phyloP scores from a whole-genome alignment of 768 basidiomycete genomes.

The Boletus tomentosulus region DNA sequence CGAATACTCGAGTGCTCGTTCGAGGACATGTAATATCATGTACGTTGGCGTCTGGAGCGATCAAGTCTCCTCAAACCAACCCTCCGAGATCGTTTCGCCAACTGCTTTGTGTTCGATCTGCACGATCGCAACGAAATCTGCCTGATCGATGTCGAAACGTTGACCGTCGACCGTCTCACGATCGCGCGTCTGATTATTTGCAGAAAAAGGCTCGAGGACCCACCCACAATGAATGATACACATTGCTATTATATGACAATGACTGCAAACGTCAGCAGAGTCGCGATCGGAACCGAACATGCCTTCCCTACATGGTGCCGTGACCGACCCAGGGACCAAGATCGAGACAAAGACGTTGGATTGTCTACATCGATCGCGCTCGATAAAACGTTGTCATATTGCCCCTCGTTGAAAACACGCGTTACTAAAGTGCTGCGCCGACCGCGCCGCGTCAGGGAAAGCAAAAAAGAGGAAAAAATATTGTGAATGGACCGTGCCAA shows the following conservation, averaged over 20 bases:
- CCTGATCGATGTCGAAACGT: background rate
- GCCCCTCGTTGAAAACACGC: conserved; percentile 28
- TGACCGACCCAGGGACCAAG: conserved; percentile 1
- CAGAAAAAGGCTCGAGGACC: background rate
- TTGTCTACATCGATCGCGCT: conserved; percentile 4
- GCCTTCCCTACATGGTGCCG: background rate
- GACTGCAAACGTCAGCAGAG: background rate
- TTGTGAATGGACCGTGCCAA: background rate
- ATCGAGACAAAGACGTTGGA: conserved; percentile 3
- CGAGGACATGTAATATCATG: background rate
- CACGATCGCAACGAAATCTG: conserved; percentile 1
- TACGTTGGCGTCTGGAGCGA: background rate
- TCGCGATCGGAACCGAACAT: conserved; percentile 4
- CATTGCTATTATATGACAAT: background rate
- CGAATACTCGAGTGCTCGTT: background rate
- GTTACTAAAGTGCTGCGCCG: conserved; percentile 9
- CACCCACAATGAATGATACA: background rate
- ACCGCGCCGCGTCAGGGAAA: conserved; percentile 1
- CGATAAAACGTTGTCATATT: background rate
- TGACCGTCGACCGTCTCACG: background rate
- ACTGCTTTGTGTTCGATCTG: background rate
- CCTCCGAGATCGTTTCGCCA: background rate
- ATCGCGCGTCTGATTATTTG: background rate
- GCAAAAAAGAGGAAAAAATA: background rate
- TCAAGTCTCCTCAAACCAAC: background rate